Conservation (phyloP, 2,329 filamentous ascomycete genomes). For the Hypomyces rosellus region DNA sequence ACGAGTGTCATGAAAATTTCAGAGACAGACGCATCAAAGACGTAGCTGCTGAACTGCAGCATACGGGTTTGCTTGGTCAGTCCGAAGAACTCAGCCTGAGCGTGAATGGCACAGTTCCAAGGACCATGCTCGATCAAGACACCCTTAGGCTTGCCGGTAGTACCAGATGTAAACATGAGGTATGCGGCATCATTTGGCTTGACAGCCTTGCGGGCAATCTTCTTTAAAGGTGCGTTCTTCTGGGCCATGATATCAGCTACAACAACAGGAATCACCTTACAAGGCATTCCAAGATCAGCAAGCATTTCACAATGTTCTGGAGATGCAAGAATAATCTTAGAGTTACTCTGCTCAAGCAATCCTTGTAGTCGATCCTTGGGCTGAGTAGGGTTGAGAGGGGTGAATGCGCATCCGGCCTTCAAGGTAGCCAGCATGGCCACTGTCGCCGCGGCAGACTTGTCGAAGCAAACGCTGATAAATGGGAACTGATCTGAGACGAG, state of each 20-base stretch:
- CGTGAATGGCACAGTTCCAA: too few relatives aligned
- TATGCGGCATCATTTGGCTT: neutral
- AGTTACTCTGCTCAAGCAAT: neutral
- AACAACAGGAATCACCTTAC: neutral
- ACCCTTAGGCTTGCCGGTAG: neutral
- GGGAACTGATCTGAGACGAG: too few relatives aligned
- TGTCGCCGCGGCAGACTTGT: neutral
- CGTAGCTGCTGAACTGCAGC: too few relatives aligned
- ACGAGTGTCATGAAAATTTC: too few relatives aligned
- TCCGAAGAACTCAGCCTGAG: too few relatives aligned
- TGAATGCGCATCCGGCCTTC: slow-evolving; percentile 1
- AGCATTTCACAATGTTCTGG: neutral
- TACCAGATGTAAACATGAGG: neutral
- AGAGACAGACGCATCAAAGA: too few relatives aligned
- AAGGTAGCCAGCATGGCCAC: slow-evolving; percentile 1
- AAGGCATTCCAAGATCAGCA: neutral
- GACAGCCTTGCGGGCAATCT: neutral
- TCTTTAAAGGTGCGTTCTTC: neutral
- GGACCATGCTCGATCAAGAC: neutral
- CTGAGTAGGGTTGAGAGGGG: slow-evolving; percentile 3
- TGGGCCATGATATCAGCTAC: neutral
- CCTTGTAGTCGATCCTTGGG: slow-evolving; percentile 2
- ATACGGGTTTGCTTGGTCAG: too few relatives aligned
- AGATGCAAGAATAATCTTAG: neutral
- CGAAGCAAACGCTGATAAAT: neutral